Percentiles rank a stretch among this genome's conserved stretches.
phyloP scores from a whole-genome alignment of 306 rosid genomes.

The Lotus japonicus region DNA sequence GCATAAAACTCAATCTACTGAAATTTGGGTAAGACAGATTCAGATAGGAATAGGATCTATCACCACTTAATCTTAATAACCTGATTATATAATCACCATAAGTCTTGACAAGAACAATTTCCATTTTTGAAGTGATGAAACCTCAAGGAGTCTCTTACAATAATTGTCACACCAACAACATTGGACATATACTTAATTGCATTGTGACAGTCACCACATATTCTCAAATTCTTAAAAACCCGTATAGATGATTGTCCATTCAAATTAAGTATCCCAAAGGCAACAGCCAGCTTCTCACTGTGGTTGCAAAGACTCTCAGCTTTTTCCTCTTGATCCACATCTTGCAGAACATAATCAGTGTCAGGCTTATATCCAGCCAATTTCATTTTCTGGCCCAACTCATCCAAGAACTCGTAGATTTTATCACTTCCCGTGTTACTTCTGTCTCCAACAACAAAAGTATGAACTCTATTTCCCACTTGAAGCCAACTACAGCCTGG shows the following conservation, averaged over 20 bases:
- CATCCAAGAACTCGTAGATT: constrained; percentile 31
- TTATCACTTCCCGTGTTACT: constrained; percentile 25
- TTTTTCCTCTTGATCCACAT: constrained; percentile 50
- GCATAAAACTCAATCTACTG: constrained; percentile 30
- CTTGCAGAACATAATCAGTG: constrained; percentile 53
- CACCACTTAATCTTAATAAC: background rate
- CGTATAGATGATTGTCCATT: constrained; percentile 39
- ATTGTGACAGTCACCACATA: constrained; percentile 51
- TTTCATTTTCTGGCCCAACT: constrained; percentile 45
- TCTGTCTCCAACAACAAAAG: constrained; percentile 47
- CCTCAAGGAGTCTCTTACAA: constrained; percentile 53
- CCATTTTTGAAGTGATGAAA: constrained; percentile 52
- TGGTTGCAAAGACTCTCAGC: constrained; percentile 41
- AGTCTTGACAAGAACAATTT: constrained; percentile 41
- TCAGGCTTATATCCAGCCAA: constrained; percentile 40
- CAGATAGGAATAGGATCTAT: background rate
- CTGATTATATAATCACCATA: constrained; percentile 36
- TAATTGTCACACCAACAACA: constrained; percentile 40
- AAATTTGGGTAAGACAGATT: background rate
- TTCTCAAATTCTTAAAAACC: constrained; percentile 52
- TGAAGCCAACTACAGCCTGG: constrained; percentile 65
- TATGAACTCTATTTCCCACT: constrained; percentile 39
- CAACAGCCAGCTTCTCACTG: constrained; percentile 47
- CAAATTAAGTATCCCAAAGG: constrained; percentile 48
- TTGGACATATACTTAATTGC: constrained; percentile 46